Base-by-base conservation (phyloP, 2,329 filamentous ascomycete species). In the Fusarium sp. region DNA sequence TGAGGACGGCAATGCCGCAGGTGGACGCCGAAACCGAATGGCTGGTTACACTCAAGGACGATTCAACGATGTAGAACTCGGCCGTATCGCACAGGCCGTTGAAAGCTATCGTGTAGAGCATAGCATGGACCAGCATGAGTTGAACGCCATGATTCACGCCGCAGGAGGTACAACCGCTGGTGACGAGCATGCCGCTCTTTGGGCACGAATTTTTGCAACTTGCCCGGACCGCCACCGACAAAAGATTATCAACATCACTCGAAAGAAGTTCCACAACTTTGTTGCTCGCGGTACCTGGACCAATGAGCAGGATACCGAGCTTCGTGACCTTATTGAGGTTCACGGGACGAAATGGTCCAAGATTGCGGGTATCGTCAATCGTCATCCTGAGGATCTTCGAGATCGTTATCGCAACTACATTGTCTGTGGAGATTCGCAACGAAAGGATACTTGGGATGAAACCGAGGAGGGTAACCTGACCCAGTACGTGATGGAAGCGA, bases 401-500 rank as follows among this genome's bases (percentile, higher is more conserved):
- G 90, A 93, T 75, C 87, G 91, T 5, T 92, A 89, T 81, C 84
- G 89, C 39, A 91, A 92, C 71, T 89, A 90, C 71, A 79, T 91
- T 22, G 79, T 89, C 45, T 89, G 87, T 54, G 85, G 85, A 20
- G 81, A 84, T 7, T 83, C 81, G 1, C 80, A 82, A 56, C 82
- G 82, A 32, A 84, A 81, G 41, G 84, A 86, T 33, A 76, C 79
- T 2, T 94, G 92, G 91, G 82, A 80, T 3, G 77, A 84, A 19
- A 81, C 84, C 0, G 91, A 94, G 71, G 88, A 91, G 71, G 76
- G 79, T 1, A 78, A 75, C 11, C 78, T 92, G 26, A 80, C 81
- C 2, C 75, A 79, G 3, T 82, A 84, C 11, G 85, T 93, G 5
- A 77, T 83, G 14, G 79, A 86, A 13, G 83, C 84, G 8, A 79